These are phyloP conservation scores for Capsella rubella DNA, from an alignment of 441 rosid genomes.

Conservation along the genomic window DNA sequence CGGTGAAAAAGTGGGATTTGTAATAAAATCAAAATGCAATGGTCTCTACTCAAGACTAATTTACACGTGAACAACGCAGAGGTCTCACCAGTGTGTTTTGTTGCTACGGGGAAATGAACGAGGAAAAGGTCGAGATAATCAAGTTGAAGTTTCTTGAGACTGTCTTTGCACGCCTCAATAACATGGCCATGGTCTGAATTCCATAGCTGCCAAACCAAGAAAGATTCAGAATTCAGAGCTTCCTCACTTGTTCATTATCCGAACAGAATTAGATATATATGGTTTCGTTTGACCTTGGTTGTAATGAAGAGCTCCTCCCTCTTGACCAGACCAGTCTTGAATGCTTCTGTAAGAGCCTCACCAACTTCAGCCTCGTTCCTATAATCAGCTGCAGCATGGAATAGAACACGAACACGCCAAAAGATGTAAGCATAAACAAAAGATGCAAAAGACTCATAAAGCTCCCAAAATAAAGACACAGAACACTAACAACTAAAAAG, in stretches of 20 bases:
- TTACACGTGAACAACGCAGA: constrained; percentile 18
- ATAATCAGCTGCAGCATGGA: constrained; percentile 73
- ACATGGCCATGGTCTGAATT: constrained; percentile 95
- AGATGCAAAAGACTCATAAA: not conserved
- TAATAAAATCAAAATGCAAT: not conserved
- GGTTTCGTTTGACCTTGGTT: constrained; percentile 62
- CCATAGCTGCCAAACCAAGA: constrained; percentile 70
- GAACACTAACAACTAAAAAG: not conserved
- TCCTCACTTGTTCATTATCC: not conserved
- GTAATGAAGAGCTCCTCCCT: constrained; percentile 92
- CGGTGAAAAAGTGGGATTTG: not conserved
- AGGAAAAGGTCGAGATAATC: constrained; percentile 93
- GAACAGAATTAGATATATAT: not conserved
- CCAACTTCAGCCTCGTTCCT: constrained; percentile 87
- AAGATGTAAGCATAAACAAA: not conserved
- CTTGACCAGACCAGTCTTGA: constrained; percentile 70
- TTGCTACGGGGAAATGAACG: constrained; percentile 89
- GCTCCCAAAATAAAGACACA: not conserved
- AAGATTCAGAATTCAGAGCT: not conserved
- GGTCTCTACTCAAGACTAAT: not conserved
- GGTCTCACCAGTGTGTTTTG: constrained; percentile 74
- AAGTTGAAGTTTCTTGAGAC: constrained; percentile 88
- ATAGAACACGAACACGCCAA: not conserved
- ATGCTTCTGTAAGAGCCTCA: constrained; percentile 82
- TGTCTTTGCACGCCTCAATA: constrained; percentile 86